A percentile compares a stretch with the other conserved stretches of the same genome.
These are phyloP conservation scores for Hyaloscypha variabilis DNA, from an alignment of 495 filamentous ascomycete species.

Conservation along the genomic window DNA sequence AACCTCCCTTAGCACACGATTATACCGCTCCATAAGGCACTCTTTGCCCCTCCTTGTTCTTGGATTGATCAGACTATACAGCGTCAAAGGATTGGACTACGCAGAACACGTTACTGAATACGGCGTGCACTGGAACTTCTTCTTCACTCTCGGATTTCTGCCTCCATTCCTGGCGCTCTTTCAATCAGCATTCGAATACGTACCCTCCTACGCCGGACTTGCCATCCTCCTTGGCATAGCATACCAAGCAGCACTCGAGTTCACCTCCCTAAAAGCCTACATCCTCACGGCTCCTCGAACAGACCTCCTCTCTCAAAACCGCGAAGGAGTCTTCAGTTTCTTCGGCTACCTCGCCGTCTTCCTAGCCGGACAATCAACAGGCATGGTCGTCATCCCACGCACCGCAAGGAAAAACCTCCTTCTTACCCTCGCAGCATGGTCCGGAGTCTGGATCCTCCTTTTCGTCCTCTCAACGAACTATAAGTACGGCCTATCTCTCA, in stretches of 20 bases:
- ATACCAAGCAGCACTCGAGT: slow-evolving; percentile 79
- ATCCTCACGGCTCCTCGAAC: slow-evolving; percentile 82
- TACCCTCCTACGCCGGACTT: slow-evolving; percentile 75
- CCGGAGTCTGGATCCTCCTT: slow-evolving; percentile 64
- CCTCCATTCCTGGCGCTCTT: slow-evolving; percentile 91
- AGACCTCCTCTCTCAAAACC: slow-evolving; percentile 81
- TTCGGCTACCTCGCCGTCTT: slow-evolving; percentile 94
- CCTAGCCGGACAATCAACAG: slow-evolving; percentile 81
- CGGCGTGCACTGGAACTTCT: slow-evolving; percentile 99
- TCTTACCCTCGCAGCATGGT: slow-evolving; percentile 59
- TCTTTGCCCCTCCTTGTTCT: slow-evolving; percentile 82
- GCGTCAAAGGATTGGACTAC: slow-evolving; percentile 93
- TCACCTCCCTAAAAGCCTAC: slow-evolving; percentile 75
- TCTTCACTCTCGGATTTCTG: slow-evolving; percentile 91
- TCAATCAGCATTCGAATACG: slow-evolving; percentile 58
- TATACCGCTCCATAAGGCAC: slow-evolving; percentile 70
- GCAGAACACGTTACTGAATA: slow-evolving; percentile 98
- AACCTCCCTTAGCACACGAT: slow-evolving; percentile 52
- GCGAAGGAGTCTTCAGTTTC: slow-evolving; percentile 94
- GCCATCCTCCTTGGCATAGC: slow-evolving; percentile 62
- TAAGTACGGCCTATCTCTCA: slow-evolving; percentile 67
- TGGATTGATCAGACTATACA: slow-evolving; percentile 79
- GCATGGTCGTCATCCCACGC: slow-evolving; percentile 75
- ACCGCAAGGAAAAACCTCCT: slow-evolving; percentile 58
- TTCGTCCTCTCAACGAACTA: slow-evolving; percentile 69